phyloP scores from a whole-genome alignment of 2,329 filamentous ascomycete genomes.

The Cladosporium sp. region DNA sequence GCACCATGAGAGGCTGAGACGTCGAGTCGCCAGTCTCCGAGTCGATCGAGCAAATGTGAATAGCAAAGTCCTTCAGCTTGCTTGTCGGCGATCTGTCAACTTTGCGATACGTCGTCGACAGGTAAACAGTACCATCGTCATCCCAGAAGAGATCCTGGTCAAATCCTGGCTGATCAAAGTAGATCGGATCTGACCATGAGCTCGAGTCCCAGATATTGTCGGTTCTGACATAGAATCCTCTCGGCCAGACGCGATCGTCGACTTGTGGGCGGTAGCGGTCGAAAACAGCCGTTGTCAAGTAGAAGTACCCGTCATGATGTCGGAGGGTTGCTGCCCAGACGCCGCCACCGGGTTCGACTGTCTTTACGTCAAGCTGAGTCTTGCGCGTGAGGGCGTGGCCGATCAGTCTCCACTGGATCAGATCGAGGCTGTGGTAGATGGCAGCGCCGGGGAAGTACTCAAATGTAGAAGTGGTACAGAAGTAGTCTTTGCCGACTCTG shows the following conservation, averaged over 20 bases:
- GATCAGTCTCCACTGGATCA: constrained; percentile 55
- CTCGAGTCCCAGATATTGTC: constrained; percentile 54
- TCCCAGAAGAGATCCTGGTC: constrained; percentile 50
- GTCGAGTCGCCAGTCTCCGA: constrained; percentile 45
- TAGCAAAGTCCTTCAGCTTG: constrained; percentile 54
- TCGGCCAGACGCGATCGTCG: constrained; percentile 26
- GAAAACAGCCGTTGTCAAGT: constrained; percentile 26
- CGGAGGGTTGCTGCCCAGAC: constrained; percentile 52
- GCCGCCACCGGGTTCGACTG: constrained; percentile 54
- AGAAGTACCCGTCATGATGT: constrained; percentile 47
- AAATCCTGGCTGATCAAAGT: constrained; percentile 47
- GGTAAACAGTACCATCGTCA: constrained; percentile 51
- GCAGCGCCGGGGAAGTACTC: constrained; percentile 62
- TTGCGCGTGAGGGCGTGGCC: constrained; percentile 53
- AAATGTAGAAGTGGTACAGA: constrained; percentile 62
- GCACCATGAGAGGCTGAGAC: constrained; percentile 39
- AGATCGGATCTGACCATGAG: constrained; percentile 56
- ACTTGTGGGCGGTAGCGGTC: constrained; percentile 33
- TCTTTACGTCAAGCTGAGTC: constrained; percentile 54
- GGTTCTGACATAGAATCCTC: constrained; percentile 53
- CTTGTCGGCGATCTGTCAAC: constrained; percentile 30
- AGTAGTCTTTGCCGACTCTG: constrained; percentile 54
- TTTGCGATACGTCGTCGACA: constrained; percentile 41
- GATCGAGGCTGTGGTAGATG: constrained; percentile 58
- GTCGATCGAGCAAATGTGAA: constrained; percentile 49